phyloP scores from a whole-genome alignment of 805 yeast genomes.

The Starmerella bacillaris region DNA sequence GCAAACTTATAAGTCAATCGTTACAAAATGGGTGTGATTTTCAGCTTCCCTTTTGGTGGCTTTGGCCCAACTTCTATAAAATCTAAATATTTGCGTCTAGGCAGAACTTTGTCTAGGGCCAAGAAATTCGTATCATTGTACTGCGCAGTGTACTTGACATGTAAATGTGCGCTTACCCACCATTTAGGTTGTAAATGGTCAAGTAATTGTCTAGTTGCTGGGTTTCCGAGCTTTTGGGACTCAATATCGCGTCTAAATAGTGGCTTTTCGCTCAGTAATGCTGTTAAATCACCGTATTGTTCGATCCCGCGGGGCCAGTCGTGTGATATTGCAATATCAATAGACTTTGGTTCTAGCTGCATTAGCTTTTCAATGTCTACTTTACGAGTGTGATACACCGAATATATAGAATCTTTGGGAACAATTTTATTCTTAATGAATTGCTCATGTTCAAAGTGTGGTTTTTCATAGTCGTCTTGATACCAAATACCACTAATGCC shows the following conservation, averaged over 20 bases:
- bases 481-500: slow-evolving; percentile 79
- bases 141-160: slow-evolving; percentile 48
- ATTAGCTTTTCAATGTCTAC: slow-evolving; percentile 38
- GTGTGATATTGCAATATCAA: slow-evolving; percentile 57
- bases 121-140: slow-evolving; percentile 39
- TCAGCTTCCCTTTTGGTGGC: neutral
- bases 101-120: slow-evolving; percentile 74
- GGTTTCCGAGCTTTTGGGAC: slow-evolving; percentile 50
- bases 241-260: slow-evolving; percentile 49
- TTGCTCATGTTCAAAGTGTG: slow-evolving; percentile 18
- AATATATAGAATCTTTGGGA: slow-evolving; percentile 24
- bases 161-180: slow-evolving; percentile 88
- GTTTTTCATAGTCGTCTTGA: slow-evolving; percentile 29
- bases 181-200: slow-evolving; percentile 43
- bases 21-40: too few species aligned
- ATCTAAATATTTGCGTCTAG: slow-evolving; percentile 42
- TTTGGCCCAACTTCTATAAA: slow-evolving; percentile 22
- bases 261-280: slow-evolving; percentile 41
- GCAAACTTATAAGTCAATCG: too few species aligned
- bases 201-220: slow-evolving; percentile 30
- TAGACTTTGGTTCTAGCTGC: slow-evolving; percentile 5
- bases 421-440: slow-evolving; percentile 4
- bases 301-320: slow-evolving; percentile 89
- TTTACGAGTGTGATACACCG: slow-evolving; percentile 59
- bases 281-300: slow-evolving; percentile 38